Conservation (phyloP, 2,329 filamentous ascomycete species). For the Fusarium fujikuroi region DNA sequence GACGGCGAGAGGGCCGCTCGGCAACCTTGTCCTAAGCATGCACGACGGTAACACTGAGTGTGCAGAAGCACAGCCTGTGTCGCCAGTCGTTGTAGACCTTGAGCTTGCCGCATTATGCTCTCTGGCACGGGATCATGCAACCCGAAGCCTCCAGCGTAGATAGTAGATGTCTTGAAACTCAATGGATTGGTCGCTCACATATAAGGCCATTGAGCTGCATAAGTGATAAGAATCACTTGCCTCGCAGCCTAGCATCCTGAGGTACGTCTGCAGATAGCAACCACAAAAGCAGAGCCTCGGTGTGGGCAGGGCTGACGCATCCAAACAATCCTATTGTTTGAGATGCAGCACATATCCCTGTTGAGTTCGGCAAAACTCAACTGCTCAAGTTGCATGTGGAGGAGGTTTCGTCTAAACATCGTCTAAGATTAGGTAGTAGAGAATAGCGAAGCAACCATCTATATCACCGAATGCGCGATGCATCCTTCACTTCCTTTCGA, state of each 20-base stretch:
- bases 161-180: slow-evolving; percentile 17
- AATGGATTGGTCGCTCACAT: slow-evolving; percentile 10
- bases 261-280: slow-evolving; percentile 15
- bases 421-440: not conserved
- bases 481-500: not conserved
- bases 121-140: slow-evolving; percentile 13
- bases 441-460: not conserved
- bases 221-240: slow-evolving; percentile 12
- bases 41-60: slow-evolving; percentile 36
- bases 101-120: slow-evolving; percentile 27
- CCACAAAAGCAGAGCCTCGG: slow-evolving; percentile 15
- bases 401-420: slow-evolving; percentile 10
- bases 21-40: slow-evolving; percentile 34
- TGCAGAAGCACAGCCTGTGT: slow-evolving; percentile 34
- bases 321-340: not conserved
- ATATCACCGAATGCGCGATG: not conserved
- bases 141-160: not conserved
- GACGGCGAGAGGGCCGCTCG: slow-evolving; percentile 23
- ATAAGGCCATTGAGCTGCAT: slow-evolving; percentile 33
- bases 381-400: not conserved
- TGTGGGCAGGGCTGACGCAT: slow-evolving; percentile 21
- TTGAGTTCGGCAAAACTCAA: slow-evolving; percentile 1
- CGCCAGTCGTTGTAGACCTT: slow-evolving; percentile 26
- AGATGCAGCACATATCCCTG: slow-evolving; percentile 2
- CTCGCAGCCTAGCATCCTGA: slow-evolving; percentile 18